Percentiles rank a stretch among this genome's conserved stretches.
Conservation (phyloP, 306 rosid species). For the Rubus idaeus region DNA sequence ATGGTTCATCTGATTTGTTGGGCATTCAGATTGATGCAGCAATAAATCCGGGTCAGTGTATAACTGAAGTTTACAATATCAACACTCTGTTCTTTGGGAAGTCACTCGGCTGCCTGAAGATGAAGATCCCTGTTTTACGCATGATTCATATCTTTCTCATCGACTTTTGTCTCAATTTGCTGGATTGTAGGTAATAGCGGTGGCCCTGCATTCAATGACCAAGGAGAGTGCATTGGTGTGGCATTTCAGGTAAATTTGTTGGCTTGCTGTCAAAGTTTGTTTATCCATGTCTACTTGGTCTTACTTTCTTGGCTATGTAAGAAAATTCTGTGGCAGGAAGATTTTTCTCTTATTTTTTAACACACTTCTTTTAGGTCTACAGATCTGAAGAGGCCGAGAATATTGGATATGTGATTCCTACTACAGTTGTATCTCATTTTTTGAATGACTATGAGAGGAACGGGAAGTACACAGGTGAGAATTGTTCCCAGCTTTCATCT, state of each 20-base stretch:
- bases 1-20: conserved; percentile 92
- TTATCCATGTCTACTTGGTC: conserved; percentile 2
- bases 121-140: conserved; percentile 11
- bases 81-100: background rate
- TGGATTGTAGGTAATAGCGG: conserved; percentile 96
- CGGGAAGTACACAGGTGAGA: conserved; percentile 88
- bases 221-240: conserved; percentile 98
- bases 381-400: conserved; percentile 99
- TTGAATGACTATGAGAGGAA: conserved; percentile 81
- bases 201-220: conserved; percentile 97
- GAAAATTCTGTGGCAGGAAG: background rate
- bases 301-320: conserved; percentile 13
- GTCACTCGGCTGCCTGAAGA: conserved; percentile 8
- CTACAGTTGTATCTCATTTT: conserved; percentile 97
- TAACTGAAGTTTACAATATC: background rate
- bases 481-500: conserved; percentile 26
- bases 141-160: conserved; percentile 30
- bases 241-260: conserved; percentile 95
- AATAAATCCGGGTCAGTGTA: conserved; percentile 88
- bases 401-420: conserved; percentile 96
- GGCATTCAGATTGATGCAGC: conserved; percentile 99
- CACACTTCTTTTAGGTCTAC: conserved; percentile 79
- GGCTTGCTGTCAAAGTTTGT: conserved; percentile 28
- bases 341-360: conserved; percentile 33
- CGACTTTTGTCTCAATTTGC: conserved; percentile 35